Base-by-base conservation (phyloP, 192 early-diverging fungal species). In the Backusella morwellensis region DNA sequence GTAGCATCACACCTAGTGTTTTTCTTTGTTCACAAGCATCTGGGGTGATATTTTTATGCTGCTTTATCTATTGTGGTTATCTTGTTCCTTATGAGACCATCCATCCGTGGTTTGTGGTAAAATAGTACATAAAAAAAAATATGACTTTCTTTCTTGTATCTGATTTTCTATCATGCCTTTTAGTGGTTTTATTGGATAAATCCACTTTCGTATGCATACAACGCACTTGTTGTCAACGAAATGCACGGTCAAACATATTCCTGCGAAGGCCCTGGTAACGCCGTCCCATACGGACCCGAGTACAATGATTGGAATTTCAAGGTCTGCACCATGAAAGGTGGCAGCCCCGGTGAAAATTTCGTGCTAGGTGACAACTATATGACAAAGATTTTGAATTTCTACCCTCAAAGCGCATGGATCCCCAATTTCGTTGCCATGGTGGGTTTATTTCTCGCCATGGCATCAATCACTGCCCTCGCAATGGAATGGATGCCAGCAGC, bases 201-300 rank as follows among this genome's bases (percentile, higher is more conserved):
- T 73, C 91, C 91, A n/a, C 81, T 93, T 52, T 86, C 87, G 0
- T 94, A 93, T 77, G 91, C 89, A 26, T 89, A 89, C 83, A 88
- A 87, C 75, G 87, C 89, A n/a, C 81, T 94, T 29, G 80, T 92
- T 84, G 82, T 84, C 44, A 94, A 93, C 78, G 93, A 94, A 83
- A 90, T 92, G 70, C 76, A 75, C 38, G 79, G 79, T 8, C 50
- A 29, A 44, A 21, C 66, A 0, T 73, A 72, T 72, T 59, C 50
- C 36, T 80, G 78, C 35, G 74, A 72, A 41, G 78, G 72, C n/a
- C n/a, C 68, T 42, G 38, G 38, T 40, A 73, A 69, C 41, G 66
- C 70, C 11, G 76, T 89, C 34, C 89, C 89, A 26, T 81, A 67
- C 68, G 91, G 88, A 8, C 81, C 85, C 6, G 77, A 66, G 4